Percentiles rank a stretch among this genome's conserved stretches.
Evolutionary conservation across 495 filamentous ascomycete genomes (phyloP).

Genomic region (Penicillium egyptiacum): DNA sequence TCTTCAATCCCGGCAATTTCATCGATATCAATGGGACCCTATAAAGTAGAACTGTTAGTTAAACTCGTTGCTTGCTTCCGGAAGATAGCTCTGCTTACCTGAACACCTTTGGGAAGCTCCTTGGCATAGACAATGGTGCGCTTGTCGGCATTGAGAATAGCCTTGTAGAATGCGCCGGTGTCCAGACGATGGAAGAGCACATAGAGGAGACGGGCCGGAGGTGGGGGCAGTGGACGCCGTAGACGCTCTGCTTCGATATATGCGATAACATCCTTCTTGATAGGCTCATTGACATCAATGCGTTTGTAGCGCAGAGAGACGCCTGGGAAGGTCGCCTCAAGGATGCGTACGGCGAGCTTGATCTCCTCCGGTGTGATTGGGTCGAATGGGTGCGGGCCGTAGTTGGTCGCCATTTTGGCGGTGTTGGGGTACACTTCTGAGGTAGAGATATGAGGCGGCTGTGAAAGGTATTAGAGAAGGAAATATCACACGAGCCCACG

Average conservation of each 20-base stretch:
- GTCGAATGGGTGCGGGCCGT: conserved; percentile 39
- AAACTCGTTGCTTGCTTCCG: not conserved
- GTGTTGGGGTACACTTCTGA: not conserved
- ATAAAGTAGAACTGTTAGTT: conserved; percentile 15
- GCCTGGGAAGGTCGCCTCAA: conserved; percentile 38
- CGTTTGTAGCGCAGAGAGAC: conserved; percentile 40
- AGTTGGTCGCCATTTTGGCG: conserved; percentile 21
- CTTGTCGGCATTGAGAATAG: conserved; percentile 36
- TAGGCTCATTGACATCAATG: conserved; percentile 42
- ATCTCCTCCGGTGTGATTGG: conserved; percentile 43
- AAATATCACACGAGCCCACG: not conserved
- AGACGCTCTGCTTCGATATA: conserved; percentile 42
- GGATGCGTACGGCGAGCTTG: conserved; percentile 38
- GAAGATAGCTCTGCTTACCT: conserved; percentile 25
- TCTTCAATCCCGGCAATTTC: conserved; percentile 43
- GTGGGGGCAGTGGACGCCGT: conserved; percentile 32
- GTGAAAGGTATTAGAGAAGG: not conserved
- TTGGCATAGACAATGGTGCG: conserved; percentile 36
- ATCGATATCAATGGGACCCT: conserved; percentile 44
- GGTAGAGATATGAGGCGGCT: not conserved
- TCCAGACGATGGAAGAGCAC: conserved; percentile 43
- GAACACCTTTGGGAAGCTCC: conserved; percentile 42
- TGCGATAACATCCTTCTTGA: conserved; percentile 40
- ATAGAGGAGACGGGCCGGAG: conserved; percentile 39
- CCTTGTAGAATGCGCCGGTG: conserved; percentile 42